Conservation (phyloP, 2,329 filamentous ascomycete genomes). For the Exserohilum turcica region DNA sequence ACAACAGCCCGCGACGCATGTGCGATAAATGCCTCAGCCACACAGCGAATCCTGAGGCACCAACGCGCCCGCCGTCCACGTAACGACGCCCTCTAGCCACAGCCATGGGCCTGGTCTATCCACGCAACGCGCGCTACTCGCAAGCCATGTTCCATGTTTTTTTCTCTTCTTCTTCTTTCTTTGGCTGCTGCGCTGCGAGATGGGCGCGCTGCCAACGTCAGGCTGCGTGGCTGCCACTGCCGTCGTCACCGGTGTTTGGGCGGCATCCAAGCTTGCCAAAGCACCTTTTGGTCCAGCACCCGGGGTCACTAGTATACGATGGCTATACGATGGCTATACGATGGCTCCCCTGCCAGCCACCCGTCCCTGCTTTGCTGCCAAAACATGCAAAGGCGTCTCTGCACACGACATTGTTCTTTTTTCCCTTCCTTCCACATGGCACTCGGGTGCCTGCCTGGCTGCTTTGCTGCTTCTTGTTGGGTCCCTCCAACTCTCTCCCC, state of each 20-base stretch:
- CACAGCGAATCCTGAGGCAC: not conserved
- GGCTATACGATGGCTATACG: constrained; percentile 20
- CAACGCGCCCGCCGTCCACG: constrained; percentile 1
- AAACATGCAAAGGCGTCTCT: too few species aligned
- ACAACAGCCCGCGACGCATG: not conserved
- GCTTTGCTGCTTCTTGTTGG: too few species aligned
- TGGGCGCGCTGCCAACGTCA: constrained; percentile 30
- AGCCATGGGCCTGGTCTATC: constrained; percentile 2
- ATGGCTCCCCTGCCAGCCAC: constrained; percentile 2
- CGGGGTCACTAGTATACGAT: not conserved
- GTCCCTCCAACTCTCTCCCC: too few species aligned
- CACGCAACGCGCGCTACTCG: constrained; percentile 1
- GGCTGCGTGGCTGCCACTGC: constrained; percentile 38
- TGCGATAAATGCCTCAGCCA: constrained; percentile 11
- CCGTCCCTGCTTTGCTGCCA: constrained; percentile 1
- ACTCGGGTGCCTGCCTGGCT: too few species aligned
- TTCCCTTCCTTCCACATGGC: not conserved
- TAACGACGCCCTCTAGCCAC: constrained; percentile 18
- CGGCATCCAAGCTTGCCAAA: constrained; percentile 34
- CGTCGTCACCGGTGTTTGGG: constrained; percentile 20
- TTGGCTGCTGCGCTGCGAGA: constrained; percentile 5
- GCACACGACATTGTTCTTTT: not conserved
- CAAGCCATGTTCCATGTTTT: constrained; percentile 12
- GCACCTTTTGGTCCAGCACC: constrained; percentile 17
- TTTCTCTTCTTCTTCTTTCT: too few species aligned